Evolutionary conservation across 208 protist species (phyloP).

Genomic region (Trypanosoma platydactyli): DNA sequence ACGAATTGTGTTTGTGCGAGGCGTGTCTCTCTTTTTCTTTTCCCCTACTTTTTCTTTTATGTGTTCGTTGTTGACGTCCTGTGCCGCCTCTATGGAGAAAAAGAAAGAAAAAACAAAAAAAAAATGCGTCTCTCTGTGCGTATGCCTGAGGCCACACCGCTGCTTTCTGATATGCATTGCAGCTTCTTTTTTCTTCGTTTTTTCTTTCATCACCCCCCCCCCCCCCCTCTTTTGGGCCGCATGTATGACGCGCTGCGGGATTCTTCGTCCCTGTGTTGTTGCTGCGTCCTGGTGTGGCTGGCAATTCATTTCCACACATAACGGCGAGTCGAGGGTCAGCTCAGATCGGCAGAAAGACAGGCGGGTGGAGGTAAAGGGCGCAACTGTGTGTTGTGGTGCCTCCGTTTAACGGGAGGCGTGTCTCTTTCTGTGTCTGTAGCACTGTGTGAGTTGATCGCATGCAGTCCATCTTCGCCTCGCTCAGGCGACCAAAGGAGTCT

Average conservation of each 20-base stretch:
- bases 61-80: not conserved
- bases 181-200: too few relatives aligned
- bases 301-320: too few relatives aligned
- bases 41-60: not conserved
- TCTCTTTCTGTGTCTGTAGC: not conserved
- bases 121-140: not conserved
- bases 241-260: too few relatives aligned
- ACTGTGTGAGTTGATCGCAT: not conserved
- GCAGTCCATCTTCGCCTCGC: conserved; percentile 10
- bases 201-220: not conserved
- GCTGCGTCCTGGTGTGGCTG: too few relatives aligned
- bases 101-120: conserved; percentile 3
- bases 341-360: too few relatives aligned
- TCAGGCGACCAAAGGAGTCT: not conserved
- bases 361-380: too few relatives aligned
- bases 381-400: too few relatives aligned
- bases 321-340: too few relatives aligned
- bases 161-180: too few relatives aligned
- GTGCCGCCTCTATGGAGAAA: not conserved
- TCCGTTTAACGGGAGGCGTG: not conserved
- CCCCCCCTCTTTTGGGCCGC: too few relatives aligned
- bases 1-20: not conserved
- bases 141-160: too few relatives aligned
- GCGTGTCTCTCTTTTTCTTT: not conserved
- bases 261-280: too few relatives aligned